These are phyloP conservation scores for Trametes coccinea DNA, from an alignment of 768 basidiomycete genomes.

Conservation along the genomic window DNA sequence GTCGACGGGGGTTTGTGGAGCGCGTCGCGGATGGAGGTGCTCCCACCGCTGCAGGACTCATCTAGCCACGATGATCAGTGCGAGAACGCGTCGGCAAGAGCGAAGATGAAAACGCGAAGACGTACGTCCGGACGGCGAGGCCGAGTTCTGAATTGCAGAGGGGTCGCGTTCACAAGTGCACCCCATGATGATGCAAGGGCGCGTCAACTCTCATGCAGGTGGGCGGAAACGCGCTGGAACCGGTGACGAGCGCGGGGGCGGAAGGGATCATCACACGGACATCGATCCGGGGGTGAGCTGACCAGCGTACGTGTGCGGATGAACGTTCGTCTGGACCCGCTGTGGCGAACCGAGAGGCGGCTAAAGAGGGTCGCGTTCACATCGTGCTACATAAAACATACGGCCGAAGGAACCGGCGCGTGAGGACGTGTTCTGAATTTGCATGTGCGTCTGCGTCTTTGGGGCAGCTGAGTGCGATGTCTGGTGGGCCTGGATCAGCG, in stretches of 20 bases:
- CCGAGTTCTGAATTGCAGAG: not conserved
- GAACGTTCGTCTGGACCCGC: slow-evolving; percentile 12
- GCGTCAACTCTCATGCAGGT: slow-evolving; percentile 16
- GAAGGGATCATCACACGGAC: slow-evolving; percentile 10
- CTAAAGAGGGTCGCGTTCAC: not conserved
- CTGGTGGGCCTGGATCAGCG: not conserved
- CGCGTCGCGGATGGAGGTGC: not conserved
- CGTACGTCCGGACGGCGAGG: not conserved
- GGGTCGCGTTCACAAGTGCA: slow-evolving; percentile 5
- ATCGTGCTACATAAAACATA: slow-evolving; percentile 6
- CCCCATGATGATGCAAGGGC: slow-evolving; percentile 25
- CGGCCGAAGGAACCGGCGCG: slow-evolving; percentile 2
- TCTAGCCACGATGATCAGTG: slow-evolving; percentile 1
- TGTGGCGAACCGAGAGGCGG: not conserved
- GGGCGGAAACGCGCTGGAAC: slow-evolving; percentile 1
- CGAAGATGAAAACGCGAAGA: not conserved
- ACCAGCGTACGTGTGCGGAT: slow-evolving; percentile 9
- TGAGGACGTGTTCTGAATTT: not conserved
- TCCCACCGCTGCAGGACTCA: not conserved
- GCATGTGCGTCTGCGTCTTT: not conserved
- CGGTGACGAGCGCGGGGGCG: slow-evolving; percentile 11
- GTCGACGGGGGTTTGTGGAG: not conserved
- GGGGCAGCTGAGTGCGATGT: not conserved
- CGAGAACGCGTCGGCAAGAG: not conserved
- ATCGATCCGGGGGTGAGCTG: slow-evolving; percentile 14